Evolutionary conservation across 73 alveolate species (phyloP).

Genomic region (Loxodes magnus): DNA sequence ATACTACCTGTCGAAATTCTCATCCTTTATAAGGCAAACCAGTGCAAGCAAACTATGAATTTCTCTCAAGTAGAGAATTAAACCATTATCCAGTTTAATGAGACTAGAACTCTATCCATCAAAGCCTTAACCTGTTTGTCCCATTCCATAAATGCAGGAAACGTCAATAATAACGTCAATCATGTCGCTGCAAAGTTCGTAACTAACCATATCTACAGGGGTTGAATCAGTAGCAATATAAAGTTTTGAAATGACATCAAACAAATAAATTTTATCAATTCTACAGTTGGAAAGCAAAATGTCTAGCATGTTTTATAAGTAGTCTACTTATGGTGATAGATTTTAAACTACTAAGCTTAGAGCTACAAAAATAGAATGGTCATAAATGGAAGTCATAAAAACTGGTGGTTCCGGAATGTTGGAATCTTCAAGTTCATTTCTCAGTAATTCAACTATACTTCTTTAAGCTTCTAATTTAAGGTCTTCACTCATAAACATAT

Average conservation of each 20-base stretch:
- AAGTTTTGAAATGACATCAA: slow-evolving; percentile 85
- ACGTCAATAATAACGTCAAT: slow-evolving; percentile 91
- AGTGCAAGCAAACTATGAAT: slow-evolving; percentile 43
- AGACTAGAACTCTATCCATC: slow-evolving; percentile 42
- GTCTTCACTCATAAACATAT: slow-evolving; percentile 1
- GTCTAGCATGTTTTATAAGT: slow-evolving; percentile 51
- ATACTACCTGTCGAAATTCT: slow-evolving; percentile 60
- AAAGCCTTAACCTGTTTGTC: slow-evolving; percentile 27
- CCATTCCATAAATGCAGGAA: slow-evolving; percentile 77
- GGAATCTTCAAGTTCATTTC: slow-evolving; percentile 27
- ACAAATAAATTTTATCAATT: slow-evolving; percentile 88
- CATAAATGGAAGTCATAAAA: slow-evolving; percentile 82
- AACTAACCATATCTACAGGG: slow-evolving; percentile 67
- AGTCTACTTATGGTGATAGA: slow-evolving; percentile 68
- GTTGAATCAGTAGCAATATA: slow-evolving; percentile 85
- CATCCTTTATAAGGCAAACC: slow-evolving; percentile 65
- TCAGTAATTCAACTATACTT: slow-evolving; percentile 30
- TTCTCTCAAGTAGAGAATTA: slow-evolving; percentile 31
- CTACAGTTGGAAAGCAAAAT: slow-evolving; percentile 53
- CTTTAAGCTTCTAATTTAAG: slow-evolving; percentile 26
- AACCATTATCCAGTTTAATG: slow-evolving; percentile 30
- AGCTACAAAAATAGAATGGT: slow-evolving; percentile 84
- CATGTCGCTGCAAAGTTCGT: slow-evolving; percentile 92
- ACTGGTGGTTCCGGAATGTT: slow-evolving; percentile 34
- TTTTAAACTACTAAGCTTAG: slow-evolving; percentile 83